Base-by-base conservation (phyloP, 179 eudicot genomes). In the Amaranthus tricolor region DNA sequence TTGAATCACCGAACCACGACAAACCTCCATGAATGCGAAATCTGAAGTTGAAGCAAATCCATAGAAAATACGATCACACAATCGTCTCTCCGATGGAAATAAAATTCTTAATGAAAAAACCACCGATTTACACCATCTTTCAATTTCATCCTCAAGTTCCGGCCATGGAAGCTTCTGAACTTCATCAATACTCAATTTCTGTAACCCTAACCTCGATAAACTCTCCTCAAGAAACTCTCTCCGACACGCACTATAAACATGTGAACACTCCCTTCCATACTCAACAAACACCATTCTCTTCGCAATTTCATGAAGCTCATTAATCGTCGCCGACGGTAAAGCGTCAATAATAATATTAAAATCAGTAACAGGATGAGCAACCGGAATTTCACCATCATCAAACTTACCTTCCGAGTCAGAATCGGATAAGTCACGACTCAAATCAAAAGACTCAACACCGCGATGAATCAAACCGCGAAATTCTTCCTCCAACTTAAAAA, bases 1-100 rank as follows among this genome's bases (percentile, higher is more conserved):
- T 88, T 92, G 97, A 72, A 85, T 83, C 6, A 87, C 76, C 13
- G 93, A 76, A 0, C 91, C 93, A 55, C 99, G 84, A 78, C 96
- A 93, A 10, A 91, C 99, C 84, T 90, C 97, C 99, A 95, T 93
- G 79, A 89, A 95, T 1, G 99, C 87, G 13, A 93, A 86, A 63
- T 95, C 98, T 0, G 96, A 78, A 4, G 89, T 83, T 7, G 87
- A 43, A 6, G 87, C 59, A 66, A 76, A 85, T 0, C 96, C 91
- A 44, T 58, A 76, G 83, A 90, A 94, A 31, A 95, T 86, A 7
- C 98, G 92, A 58, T 95, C 97, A 76, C 97, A 95, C 8, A 95
- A 79, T 2, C 92, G 88, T 16, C 97, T 85, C 74, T 95, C 99
- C 60, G 97, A 93, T 0, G 99, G 99, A 75, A 88, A 95, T 9